Base-by-base conservation (phyloP, 768 basidiomycete species). In the Fibroporia radiculosa region DNA sequence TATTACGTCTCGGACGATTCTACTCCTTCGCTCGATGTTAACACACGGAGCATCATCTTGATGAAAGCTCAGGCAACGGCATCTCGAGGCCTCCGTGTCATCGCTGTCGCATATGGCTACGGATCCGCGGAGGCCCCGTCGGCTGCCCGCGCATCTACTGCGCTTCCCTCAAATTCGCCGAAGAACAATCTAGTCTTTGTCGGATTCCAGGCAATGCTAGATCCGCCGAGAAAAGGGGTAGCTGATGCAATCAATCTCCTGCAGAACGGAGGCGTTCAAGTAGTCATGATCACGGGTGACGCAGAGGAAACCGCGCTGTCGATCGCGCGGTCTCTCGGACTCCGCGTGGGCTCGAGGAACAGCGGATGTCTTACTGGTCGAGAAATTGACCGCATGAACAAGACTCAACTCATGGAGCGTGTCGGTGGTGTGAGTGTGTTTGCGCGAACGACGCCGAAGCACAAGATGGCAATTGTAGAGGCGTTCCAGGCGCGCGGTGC, bases 241-340 rank as follows among this genome's bases (percentile, higher is more conserved):
- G 83, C 87, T 3, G 88, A 91, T 54, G 83, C 95, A 16, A 84
- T 98, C 50, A 73, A 72, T 29, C 66, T 86, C 23, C 69, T 97
- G 27, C 88, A 93, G 57, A 66, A 71, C 22, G 93, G 87, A 20
- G 91, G 93, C 4, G 85, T 98, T 39, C 91, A 93, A 56, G 82
- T 97, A n/a, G 84, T 97, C 34, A 97, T 98, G 93, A 96, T 97
- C 59, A 97, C 95, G 0, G 93, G 93, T 3, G 93, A 98, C 56
- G 83, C 92, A 27, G 90, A 93, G 62, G 74, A 82, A 44, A 98
- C 93, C 1, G 93, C 95, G 2, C 57, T 93, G 26, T 80, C 87
- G 39, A 95, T 96, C 46, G 95, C 92, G 27, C 74, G 78, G 56
- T 74, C 89, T 55, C 75, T 98, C 14, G 93, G 93, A 20, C 66